Conservation (phyloP, 768 basidiomycete genomes). For the Chlorophyllum brunneum region DNA sequence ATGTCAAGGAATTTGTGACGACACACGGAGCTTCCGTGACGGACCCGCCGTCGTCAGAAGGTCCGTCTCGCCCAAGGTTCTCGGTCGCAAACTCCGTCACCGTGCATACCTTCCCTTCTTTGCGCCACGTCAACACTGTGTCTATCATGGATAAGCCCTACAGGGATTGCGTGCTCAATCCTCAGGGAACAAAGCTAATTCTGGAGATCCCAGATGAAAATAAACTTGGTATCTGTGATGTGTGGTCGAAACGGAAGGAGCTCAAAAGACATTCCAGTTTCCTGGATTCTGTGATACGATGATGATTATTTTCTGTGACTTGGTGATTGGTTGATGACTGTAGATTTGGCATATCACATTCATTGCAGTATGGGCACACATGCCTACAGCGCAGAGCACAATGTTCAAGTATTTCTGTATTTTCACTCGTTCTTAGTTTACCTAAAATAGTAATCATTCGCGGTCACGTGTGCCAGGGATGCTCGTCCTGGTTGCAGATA, state of each 20-base stretch:
- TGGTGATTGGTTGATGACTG: too few species aligned
- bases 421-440: background rate
- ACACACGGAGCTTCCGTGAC: conserved; percentile 50
- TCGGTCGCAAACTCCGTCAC: conserved; percentile 35
- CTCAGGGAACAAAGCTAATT: conserved; percentile 23
- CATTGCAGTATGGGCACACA: too few species aligned
- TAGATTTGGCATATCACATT: conserved; percentile 6
- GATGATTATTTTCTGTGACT: too few species aligned
- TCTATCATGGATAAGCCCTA: conserved; percentile 46
- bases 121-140: conserved; percentile 49
- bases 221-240: conserved; percentile 26
- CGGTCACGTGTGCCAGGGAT: conserved; percentile 7
- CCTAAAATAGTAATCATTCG: background rate
- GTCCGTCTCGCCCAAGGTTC: conserved; percentile 16
- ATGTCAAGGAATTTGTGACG: conserved; percentile 82
- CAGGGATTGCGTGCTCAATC: conserved; percentile 46
- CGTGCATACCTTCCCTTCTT: conserved; percentile 56
- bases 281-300: conserved; percentile 24
- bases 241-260: conserved; percentile 29
- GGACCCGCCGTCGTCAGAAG: conserved; percentile 3
- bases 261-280: conserved; percentile 29
- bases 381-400: too few species aligned
- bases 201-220: conserved; percentile 22
- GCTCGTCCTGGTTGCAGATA: too few species aligned
- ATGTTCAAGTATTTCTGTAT: background rate